These are phyloP conservation scores for Daldinia loculata DNA, from an alignment of 495 filamentous ascomycete genomes.

Conservation along the genomic window DNA sequence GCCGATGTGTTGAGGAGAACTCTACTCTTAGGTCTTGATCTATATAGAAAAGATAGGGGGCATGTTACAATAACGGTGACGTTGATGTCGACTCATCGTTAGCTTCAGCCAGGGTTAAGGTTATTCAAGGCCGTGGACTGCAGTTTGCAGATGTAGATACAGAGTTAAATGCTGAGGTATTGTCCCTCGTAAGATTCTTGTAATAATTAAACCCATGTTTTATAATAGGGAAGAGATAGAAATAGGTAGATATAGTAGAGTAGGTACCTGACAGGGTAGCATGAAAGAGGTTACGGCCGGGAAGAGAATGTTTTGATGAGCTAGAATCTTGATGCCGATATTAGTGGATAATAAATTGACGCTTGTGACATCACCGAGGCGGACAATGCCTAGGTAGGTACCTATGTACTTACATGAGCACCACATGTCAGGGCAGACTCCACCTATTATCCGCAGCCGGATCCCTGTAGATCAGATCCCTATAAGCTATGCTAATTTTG, in stretches of 20 bases:
- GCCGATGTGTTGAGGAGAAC: too few species aligned
- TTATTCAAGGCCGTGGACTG: neutral
- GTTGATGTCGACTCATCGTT: neutral
- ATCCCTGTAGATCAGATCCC: neutral
- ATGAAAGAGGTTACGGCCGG: neutral
- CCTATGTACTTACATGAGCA: neutral
- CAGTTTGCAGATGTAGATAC: constrained; percentile 3
- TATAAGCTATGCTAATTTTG: neutral
- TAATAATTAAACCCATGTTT: neutral
- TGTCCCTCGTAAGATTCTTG: neutral
- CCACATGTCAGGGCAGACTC: constrained; percentile 22
- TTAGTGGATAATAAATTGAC: constrained; percentile 9
- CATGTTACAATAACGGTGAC: neutral
- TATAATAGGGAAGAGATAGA: neutral
- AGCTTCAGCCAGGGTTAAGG: constrained; percentile 16
- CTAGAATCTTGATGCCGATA: constrained; percentile 24
- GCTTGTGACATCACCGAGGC: constrained; percentile 30
- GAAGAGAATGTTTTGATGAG: constrained; percentile 2
- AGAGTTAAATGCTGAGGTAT: neutral
- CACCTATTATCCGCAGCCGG: neutral
- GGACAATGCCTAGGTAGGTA: neutral
- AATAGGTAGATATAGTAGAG: neutral
- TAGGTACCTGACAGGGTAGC: neutral
- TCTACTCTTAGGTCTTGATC: too few species aligned
- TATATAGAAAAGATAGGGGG: neutral